phyloP scores from a whole-genome alignment of 2,329 filamentous ascomycete species.

The Diaporthe eres region DNA sequence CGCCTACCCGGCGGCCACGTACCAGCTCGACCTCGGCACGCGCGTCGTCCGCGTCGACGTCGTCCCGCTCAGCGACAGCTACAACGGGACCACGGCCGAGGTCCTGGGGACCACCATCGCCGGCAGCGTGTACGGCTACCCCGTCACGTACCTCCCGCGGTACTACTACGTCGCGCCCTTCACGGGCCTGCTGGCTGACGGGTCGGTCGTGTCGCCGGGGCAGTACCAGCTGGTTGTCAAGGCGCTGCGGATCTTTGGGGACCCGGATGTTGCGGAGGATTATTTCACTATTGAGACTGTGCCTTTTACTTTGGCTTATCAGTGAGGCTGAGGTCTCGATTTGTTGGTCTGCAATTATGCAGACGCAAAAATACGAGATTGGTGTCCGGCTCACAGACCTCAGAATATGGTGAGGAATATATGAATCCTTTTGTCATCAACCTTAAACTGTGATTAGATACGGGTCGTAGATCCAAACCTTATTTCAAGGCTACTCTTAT shows the following conservation, averaged over 20 bases:
- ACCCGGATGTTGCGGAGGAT: slow-evolving; percentile 45
- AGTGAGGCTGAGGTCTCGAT: background rate
- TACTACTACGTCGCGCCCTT: slow-evolving; percentile 41
- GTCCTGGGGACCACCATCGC: slow-evolving; percentile 45
- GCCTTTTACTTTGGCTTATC: slow-evolving; percentile 32
- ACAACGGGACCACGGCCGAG: slow-evolving; percentile 40
- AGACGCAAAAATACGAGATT: background rate
- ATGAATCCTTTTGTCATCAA: background rate
- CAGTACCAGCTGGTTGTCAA: slow-evolving; percentile 46
- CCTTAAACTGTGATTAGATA: background rate
- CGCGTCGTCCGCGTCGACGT: slow-evolving; percentile 45
- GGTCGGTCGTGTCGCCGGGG: slow-evolving; percentile 45
- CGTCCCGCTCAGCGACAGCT: slow-evolving; percentile 40
- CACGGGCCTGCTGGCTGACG: slow-evolving; percentile 45
- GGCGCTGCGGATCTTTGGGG: slow-evolving; percentile 47
- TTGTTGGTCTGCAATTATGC: background rate
- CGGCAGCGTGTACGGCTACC: slow-evolving; percentile 45
- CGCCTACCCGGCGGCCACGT: slow-evolving; percentile 10
- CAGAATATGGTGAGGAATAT: background rate
- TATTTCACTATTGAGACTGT: slow-evolving; percentile 42
- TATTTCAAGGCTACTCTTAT: background rate
- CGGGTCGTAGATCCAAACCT: background rate
- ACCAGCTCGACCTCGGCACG: slow-evolving; percentile 42
- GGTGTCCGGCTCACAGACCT: background rate
- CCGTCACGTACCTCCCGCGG: slow-evolving; percentile 39